A percentile compares a stretch with the other conserved stretches of the same genome.
Evolutionary conservation across 306 rosid genomes (phyloP).

Genomic region (Dryas alaskensis): DNA sequence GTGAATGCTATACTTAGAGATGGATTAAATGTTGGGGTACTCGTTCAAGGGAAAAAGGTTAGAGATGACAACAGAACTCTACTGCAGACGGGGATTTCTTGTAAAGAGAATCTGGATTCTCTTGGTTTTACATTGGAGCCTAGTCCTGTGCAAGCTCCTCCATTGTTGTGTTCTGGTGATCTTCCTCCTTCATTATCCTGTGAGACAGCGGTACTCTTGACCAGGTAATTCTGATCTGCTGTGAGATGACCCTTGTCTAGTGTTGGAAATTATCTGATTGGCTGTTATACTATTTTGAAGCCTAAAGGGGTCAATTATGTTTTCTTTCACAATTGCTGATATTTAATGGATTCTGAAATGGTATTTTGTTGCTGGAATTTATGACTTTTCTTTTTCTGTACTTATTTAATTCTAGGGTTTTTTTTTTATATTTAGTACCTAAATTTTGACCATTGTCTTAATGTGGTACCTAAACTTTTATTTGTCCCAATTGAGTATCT

Average conservation of each 20-base stretch:
- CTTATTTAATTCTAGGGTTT: background rate
- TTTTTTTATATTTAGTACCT: too few relatives aligned
- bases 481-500: too few relatives aligned
- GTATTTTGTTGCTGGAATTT: background rate
- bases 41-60: conserved; percentile 68
- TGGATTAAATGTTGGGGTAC: conserved; percentile 70
- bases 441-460: too few relatives aligned
- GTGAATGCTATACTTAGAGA: conserved; percentile 67
- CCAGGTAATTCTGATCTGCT: conserved; percentile 46
- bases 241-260: conserved; percentile 10
- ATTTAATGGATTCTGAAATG: background rate
- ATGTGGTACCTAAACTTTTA: too few relatives aligned
- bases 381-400: background rate
- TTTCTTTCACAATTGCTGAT: background rate
- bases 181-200: conserved; percentile 43
- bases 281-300: background rate
- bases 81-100: conserved; percentile 69
- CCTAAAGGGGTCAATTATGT: background rate
- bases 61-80: conserved; percentile 77
- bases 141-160: conserved; percentile 42
- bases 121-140: conserved; percentile 82
- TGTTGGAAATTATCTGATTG: conserved; percentile 5
- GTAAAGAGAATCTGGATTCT: conserved; percentile 65
- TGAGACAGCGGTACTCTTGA: conserved; percentile 38
- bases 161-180: conserved; percentile 39